These are phyloP conservation scores for Spencermartinsiella ligniputridi DNA, from an alignment of 1,139 yeast genomes.

Conservation along the genomic window DNA sequence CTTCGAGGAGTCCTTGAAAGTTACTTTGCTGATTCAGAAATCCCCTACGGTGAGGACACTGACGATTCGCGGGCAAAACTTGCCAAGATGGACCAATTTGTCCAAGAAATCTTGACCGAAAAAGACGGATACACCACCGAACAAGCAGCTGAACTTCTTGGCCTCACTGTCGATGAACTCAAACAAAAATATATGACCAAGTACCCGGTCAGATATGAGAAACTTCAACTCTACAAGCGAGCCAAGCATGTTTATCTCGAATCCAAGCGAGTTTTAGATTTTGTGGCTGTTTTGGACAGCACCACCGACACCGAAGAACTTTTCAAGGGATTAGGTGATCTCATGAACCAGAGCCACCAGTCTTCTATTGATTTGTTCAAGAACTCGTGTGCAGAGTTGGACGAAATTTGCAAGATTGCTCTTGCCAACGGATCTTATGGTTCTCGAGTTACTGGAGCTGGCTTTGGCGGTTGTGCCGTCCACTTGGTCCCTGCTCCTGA, in stretches of 20 bases:
- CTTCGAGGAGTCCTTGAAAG: slow-evolving; percentile 60
- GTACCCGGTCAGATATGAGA: slow-evolving; percentile 55
- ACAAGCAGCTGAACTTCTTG: slow-evolving; percentile 46
- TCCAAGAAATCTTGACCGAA: slow-evolving; percentile 38
- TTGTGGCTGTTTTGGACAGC: slow-evolving; percentile 40
- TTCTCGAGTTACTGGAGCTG: slow-evolving; percentile 76
- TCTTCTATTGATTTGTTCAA: slow-evolving; percentile 48
- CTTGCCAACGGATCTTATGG: slow-evolving; percentile 55
- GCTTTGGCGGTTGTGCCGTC: slow-evolving; percentile 73
- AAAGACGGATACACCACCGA: slow-evolving; percentile 49
- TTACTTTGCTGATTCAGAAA: slow-evolving; percentile 39
- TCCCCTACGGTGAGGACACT: slow-evolving; percentile 48
- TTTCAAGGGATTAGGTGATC: slow-evolving; percentile 42
- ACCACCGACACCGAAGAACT: slow-evolving; percentile 14
- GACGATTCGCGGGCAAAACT: slow-evolving; percentile 42
- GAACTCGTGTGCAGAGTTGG: slow-evolving; percentile 54
- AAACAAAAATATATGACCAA: slow-evolving; percentile 44
- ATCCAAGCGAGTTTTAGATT: slow-evolving; percentile 54
- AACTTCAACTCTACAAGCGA: slow-evolving; percentile 54
- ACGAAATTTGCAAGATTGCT: slow-evolving; percentile 52
- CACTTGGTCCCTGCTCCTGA: slow-evolving; percentile 52
- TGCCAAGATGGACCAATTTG: slow-evolving; percentile 39
- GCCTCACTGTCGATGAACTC: slow-evolving; percentile 43
- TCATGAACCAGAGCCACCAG: slow-evolving; percentile 58
- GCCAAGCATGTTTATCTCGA: slow-evolving; percentile 64